Base-by-base conservation (phyloP, 2,329 filamentous ascomycete genomes). In the Sclerotinia glacialis region DNA sequence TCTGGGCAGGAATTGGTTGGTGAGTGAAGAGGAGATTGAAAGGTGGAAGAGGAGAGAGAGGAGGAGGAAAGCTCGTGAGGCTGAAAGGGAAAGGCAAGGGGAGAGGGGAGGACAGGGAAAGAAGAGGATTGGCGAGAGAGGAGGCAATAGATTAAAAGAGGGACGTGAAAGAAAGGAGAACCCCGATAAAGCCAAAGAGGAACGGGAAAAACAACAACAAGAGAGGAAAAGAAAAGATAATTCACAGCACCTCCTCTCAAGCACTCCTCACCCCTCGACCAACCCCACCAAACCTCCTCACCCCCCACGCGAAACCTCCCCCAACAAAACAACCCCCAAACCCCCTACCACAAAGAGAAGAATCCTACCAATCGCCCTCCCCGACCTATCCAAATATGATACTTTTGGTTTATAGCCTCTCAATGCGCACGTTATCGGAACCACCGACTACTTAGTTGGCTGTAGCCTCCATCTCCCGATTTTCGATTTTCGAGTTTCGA, bases 1-100 rank as follows among this genome's bases (percentile, higher is more conserved):
- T 7, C 78, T 89, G 18, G 75, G 76, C 3, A 77, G 75, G 66
- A 82, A 85, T 0, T 89, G 87, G 87, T 73, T 81, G n/a, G 71
- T 89, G 40, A 80, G 78, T 40, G 75, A 76, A 28, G 79, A 78
- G 67, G 80, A 83, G 34, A 61, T 66, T 53, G 69, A 70, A 61
- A 68, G 44, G 26, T 67, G 53, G 53, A 61, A 55, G 67, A 67
- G 60, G 56, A 67, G 50, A 53, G 55, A 68, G 67, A 49, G 58
- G 66, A 52, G 56, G 65, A 28, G 53, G 55, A 75, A 74, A 73
- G 76, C 62, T 73, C 71, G 72, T 70, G 72, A 34, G 23, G 31
- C 37, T 31, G 67, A 56, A 37, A 54, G 49, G 23, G 56, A 53
- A n/a, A 59, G 12, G 9, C 37, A 14, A 14, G 12, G 31, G 37